A percentile compares a stretch with the other conserved stretches of the same genome.
Conservation (phyloP, 2,329 filamentous ascomycete species). For the Aureobasidium vineae region DNA sequence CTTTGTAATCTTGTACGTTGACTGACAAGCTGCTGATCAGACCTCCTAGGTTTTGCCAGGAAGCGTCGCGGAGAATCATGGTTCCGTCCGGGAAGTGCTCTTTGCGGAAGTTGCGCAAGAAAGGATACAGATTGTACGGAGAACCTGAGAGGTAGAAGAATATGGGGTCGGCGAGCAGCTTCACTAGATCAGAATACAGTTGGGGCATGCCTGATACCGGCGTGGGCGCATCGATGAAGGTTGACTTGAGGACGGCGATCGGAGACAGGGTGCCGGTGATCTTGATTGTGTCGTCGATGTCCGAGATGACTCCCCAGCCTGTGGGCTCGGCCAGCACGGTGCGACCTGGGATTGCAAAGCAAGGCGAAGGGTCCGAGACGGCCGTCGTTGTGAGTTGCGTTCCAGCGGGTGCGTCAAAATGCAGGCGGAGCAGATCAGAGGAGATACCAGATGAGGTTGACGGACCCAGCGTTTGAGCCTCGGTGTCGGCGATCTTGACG, state of each 20-base stretch:
- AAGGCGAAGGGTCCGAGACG: neutral
- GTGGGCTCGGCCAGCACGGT: conserved; percentile 73
- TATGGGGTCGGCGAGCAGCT: conserved; percentile 58
- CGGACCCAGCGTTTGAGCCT: conserved; percentile 39
- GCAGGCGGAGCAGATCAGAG: conserved; percentile 34
- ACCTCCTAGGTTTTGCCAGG: conserved; percentile 80
- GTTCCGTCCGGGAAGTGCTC: conserved; percentile 72
- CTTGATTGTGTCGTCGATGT: conserved; percentile 96
- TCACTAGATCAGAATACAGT: conserved; percentile 68
- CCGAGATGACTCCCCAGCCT: conserved; percentile 83
- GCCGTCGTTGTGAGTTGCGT: conserved; percentile 45
- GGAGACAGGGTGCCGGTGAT: conserved; percentile 78
- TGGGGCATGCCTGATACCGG: conserved; percentile 80
- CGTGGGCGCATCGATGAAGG: conserved; percentile 72
- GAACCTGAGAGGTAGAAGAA: conserved; percentile 95
- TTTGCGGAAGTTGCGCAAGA: conserved; percentile 72
- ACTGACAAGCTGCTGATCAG: conserved; percentile 75
- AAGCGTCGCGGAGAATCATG: conserved; percentile 78
- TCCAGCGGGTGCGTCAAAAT: conserved; percentile 30
- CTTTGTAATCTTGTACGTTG: conserved; percentile 83
- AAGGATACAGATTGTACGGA: conserved; percentile 90
- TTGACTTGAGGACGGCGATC: conserved; percentile 75
- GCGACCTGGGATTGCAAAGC: conserved; percentile 11
- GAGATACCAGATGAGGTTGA: conserved; percentile 38
- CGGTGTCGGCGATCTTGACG: conserved; percentile 55